Conservation (phyloP, 2,329 filamentous ascomycete species). For the Colletotrichum cuscutae region DNA sequence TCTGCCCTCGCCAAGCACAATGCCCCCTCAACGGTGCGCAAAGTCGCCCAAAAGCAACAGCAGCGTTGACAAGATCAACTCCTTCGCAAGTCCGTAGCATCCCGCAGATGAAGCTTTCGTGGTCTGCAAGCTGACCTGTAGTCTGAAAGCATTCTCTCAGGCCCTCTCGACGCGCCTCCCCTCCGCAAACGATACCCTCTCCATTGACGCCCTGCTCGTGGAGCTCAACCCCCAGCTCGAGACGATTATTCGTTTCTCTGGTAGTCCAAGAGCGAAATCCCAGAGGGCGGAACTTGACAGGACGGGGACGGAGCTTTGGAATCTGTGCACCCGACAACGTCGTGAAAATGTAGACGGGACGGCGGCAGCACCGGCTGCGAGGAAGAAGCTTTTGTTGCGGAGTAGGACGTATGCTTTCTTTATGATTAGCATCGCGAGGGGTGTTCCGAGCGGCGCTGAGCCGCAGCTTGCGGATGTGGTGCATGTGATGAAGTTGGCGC, state of each 20-base stretch:
- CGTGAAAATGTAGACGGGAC: conserved; percentile 44
- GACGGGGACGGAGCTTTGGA: conserved; percentile 72
- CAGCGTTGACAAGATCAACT: neutral
- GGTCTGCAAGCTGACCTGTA: neutral
- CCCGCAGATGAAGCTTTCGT: neutral
- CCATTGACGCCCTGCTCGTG: conserved; percentile 41
- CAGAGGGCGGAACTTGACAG: conserved; percentile 59
- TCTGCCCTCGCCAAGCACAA: neutral
- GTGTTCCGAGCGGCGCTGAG: conserved; percentile 38
- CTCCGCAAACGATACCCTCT: conserved; percentile 31
- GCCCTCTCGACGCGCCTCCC: conserved; percentile 26
- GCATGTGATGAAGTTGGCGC: conserved; percentile 72
- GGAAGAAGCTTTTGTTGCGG: conserved; percentile 48
- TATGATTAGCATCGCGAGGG: conserved; percentile 69
- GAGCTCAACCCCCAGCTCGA: conserved; percentile 40
- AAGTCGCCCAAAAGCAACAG: neutral
- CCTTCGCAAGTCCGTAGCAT: neutral
- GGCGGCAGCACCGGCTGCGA: conserved; percentile 36
- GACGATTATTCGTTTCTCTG: neutral
- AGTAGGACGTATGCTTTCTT: conserved; percentile 71
- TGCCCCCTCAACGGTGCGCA: neutral
- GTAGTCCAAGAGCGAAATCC: neutral
- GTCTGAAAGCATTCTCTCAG: conserved; percentile 17
- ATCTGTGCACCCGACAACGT: conserved; percentile 66
- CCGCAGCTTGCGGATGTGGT: conserved; percentile 50